Evolutionary conservation across 495 filamentous ascomycete genomes (phyloP).

Genomic region (Viridothelium virens): DNA sequence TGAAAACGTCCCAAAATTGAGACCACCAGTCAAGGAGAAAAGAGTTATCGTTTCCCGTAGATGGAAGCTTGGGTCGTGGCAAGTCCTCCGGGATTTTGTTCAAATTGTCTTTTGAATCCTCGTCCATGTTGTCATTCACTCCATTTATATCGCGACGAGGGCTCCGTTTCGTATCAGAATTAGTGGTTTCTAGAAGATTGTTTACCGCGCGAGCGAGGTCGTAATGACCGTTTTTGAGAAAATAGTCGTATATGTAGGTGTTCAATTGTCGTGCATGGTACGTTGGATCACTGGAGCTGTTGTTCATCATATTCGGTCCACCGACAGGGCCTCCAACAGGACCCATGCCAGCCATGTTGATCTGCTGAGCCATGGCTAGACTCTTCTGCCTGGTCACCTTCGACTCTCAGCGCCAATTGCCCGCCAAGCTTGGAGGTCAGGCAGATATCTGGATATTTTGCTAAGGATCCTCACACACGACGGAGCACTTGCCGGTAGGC

Average conservation of each 20-base stretch:
- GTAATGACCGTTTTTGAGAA: conserved; percentile 71
- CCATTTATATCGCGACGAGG: conserved; percentile 50
- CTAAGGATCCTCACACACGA: not conserved
- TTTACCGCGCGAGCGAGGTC: conserved; percentile 68
- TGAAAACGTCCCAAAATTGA: conserved; percentile 92
- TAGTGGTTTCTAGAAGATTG: conserved; percentile 35
- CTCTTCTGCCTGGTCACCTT: not conserved
- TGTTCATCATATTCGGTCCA: conserved; percentile 13
- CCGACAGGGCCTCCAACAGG: conserved; percentile 23
- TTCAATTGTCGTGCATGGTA: conserved; percentile 48
- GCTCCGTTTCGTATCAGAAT: conserved; percentile 23
- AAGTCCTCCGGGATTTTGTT: conserved; percentile 73
- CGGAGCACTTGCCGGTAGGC: not conserved
- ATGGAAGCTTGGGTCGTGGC: conserved; percentile 61
- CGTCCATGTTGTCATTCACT: conserved; percentile 74
- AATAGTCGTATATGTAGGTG: conserved; percentile 97
- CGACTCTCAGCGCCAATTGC: not conserved
- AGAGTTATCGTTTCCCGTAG: conserved; percentile 55
- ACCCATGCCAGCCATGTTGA: conserved; percentile 27
- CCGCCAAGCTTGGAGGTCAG: not conserved
- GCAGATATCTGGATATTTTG: not conserved
- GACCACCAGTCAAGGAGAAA: conserved; percentile 94
- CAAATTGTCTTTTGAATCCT: conserved; percentile 62
- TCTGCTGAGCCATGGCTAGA: conserved; percentile 14
- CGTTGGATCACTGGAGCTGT: conserved; percentile 7